These are phyloP conservation scores for Xylariales sp. DNA, from an alignment of 2,329 filamentous ascomycete genomes.

Conservation along the genomic window DNA sequence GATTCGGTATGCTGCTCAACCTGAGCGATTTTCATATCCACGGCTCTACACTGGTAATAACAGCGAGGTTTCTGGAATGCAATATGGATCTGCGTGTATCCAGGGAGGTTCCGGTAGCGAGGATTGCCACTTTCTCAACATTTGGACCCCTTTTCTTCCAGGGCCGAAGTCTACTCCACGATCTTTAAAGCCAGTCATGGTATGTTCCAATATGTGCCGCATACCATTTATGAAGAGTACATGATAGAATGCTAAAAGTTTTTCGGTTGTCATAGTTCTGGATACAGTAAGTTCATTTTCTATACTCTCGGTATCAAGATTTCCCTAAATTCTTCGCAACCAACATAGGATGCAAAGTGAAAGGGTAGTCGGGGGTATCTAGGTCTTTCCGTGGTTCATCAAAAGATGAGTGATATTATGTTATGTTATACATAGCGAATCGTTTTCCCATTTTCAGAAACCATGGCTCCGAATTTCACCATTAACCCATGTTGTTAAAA, in stretches of 20 bases:
- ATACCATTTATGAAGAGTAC: not conserved
- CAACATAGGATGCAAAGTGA: not conserved
- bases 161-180: slow-evolving; percentile 41
- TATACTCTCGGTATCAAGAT: not conserved
- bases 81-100: slow-evolving; percentile 54
- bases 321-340: not conserved
- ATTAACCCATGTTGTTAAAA: not conserved
- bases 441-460: not conserved
- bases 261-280: slow-evolving; percentile 26
- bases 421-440: no score
- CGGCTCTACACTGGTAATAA: slow-evolving; percentile 52
- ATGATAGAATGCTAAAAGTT: not conserved
- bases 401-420: not conserved
- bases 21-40: slow-evolving; percentile 59
- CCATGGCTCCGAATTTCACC: not conserved
- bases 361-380: no score
- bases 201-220: slow-evolving; percentile 21
- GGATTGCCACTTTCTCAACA: slow-evolving; percentile 61
- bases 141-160: slow-evolving; percentile 57
- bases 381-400: not conserved
- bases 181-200: slow-evolving; percentile 52
- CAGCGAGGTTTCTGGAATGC: slow-evolving; percentile 50
- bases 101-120: slow-evolving; percentile 55
- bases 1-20: slow-evolving; percentile 58
- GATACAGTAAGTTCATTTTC: slow-evolving; percentile 31